phyloP scores from a whole-genome alignment of 306 rosid genomes.

The Medicago ruthenica region DNA sequence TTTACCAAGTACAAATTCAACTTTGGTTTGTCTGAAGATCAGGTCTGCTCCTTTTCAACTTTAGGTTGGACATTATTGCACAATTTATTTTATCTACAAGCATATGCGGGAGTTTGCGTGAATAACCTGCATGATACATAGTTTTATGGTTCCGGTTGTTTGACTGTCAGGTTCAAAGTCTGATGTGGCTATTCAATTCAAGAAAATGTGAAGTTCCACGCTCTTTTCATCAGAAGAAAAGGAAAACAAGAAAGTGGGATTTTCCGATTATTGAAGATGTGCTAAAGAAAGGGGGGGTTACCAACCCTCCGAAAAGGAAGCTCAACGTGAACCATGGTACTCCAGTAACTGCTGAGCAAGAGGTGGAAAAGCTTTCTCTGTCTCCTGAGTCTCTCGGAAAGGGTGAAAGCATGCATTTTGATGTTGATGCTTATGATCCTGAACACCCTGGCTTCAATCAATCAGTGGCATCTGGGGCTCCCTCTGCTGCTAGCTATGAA shows the following conservation, averaged over 20 bases:
- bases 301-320: conserved; percentile 30
- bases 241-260: conserved; percentile 4
- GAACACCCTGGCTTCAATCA: conserved; percentile 44
- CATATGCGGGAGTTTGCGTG: too few relatives aligned
- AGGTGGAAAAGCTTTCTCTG: conserved; percentile 22
- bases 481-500: conserved; percentile 22
- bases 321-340: background rate
- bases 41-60: conserved; percentile 49
- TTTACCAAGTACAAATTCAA: conserved; percentile 42
- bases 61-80: conserved; percentile 21
- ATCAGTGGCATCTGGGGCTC: background rate
- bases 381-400: conserved; percentile 28
- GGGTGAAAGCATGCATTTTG: conserved; percentile 25
- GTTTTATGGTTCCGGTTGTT: background rate
- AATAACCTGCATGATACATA: too few relatives aligned
- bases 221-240: background rate
- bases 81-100: conserved; percentile 1
- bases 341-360: conserved; percentile 29
- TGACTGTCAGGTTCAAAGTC: conserved; percentile 32
- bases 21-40: conserved; percentile 56
- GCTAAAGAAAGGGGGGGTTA: conserved; percentile 25
- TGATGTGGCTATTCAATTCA: conserved; percentile 49
- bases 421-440: conserved; percentile 41
- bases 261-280: background rate
- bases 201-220: conserved; percentile 24